Base-by-base conservation (phyloP, 192 early-diverging fungal genomes). In the Entomortierella beljakovae region DNA sequence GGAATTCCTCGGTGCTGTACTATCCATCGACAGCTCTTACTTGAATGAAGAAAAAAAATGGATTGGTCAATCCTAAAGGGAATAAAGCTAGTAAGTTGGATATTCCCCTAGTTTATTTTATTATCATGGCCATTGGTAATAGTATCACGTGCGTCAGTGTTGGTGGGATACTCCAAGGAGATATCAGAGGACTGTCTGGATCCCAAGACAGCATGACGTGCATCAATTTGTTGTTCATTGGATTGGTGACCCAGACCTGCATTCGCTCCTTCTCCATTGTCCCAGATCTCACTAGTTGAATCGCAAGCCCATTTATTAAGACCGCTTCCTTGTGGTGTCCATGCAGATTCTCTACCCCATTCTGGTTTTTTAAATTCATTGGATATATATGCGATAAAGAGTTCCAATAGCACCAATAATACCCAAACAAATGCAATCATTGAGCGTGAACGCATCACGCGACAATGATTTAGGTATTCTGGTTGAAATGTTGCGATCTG, bases 341-440 rank as follows among this genome's bases (percentile, higher is more conserved):
- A 20, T 3, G 2, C 57, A 18, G 22, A 18, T 6, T 38, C 25
- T 6, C 38, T 11, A 29, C 18, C 16, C 26, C 38, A 10, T 7
- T 28, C 23, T 60, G 38, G 23, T 42, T 25, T 61, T 43, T 31
- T 37, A n/a, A 66, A 57, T 11, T 67, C 54, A 0, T 38, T 35
- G 0, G 28, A 6, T n/a, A 15, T 33, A n/a, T 23, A 54, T 10
- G 54, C 38, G n/a, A 56, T 1, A 9, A n/a, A 6, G 20, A 67
- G 28, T 46, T 67, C 64, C 1, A 67, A 8, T 18, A 67, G 22
- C 16, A 67, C 29, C 13, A 67, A n/a, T 1, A 46, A 2, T 6
- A 35, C 22, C 54, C 64, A 67, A 6, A 67, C 22, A 37, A 67
- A 31, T 23, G 64, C 25, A 5, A 67, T 3, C 1, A 56, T 43